Percentiles rank a stretch among this genome's conserved stretches.
phyloP scores from a whole-genome alignment of 352 stramenopile species.

The Phytophthora aleatoria region DNA sequence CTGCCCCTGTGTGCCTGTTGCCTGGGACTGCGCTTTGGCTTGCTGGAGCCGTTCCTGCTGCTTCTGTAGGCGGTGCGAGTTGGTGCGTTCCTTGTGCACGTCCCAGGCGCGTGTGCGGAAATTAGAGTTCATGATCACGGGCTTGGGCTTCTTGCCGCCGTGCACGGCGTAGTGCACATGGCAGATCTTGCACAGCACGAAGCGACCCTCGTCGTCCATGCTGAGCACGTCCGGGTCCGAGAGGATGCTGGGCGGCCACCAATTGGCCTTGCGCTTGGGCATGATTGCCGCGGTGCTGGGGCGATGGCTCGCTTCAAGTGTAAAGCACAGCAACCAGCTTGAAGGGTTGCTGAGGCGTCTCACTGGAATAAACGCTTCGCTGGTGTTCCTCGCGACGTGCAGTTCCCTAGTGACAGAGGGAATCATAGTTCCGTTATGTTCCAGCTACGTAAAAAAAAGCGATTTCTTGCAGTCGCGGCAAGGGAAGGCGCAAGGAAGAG shows the following conservation, averaged over 20 bases:
- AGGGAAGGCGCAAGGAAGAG: neutral
- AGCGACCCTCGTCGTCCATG: slow-evolving; percentile 77
- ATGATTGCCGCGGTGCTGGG: slow-evolving; percentile 25
- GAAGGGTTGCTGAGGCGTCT: neutral
- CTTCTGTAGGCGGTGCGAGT: slow-evolving; percentile 76
- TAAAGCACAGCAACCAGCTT: slow-evolving; percentile 9
- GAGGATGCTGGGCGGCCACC: slow-evolving; percentile 75
- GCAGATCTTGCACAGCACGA: slow-evolving; percentile 84
- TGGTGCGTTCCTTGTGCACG: slow-evolving; percentile 83
- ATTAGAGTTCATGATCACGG: slow-evolving; percentile 84
- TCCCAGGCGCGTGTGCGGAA: slow-evolving; percentile 82
- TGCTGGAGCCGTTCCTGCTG: slow-evolving; percentile 46
- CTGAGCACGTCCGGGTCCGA: slow-evolving; percentile 75
- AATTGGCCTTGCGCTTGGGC: slow-evolving; percentile 81
- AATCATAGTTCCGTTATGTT: slow-evolving; percentile 12
- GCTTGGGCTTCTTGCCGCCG: slow-evolving; percentile 81
- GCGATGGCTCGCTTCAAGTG: slow-evolving; percentile 9
- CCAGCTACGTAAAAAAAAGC: neutral
- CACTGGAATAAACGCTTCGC: neutral
- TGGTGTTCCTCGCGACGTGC: neutral
- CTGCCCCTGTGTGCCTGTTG: slow-evolving; percentile 3
- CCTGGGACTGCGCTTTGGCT: slow-evolving; percentile 26
- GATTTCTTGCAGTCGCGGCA: neutral
- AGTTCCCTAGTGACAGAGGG: neutral
- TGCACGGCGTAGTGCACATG: slow-evolving; percentile 83